Evolutionary conservation across 257 asterid species (phyloP).

Genomic region (Gynochthodes officinalis): DNA sequence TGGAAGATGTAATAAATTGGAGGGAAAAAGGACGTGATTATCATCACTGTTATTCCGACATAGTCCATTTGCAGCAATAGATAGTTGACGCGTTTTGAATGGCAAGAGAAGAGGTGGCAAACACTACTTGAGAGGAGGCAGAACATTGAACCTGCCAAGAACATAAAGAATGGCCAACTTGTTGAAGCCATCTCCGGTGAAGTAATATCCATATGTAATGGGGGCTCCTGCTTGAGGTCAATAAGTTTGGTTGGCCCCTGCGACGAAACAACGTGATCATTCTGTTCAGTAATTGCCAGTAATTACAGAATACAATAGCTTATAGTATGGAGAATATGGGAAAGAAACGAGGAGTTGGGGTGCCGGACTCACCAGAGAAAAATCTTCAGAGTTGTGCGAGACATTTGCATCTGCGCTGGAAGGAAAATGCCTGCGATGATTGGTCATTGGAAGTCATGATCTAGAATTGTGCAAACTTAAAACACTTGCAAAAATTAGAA

Average conservation of each 20-base stretch:
- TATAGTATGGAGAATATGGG: background rate
- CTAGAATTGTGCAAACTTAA: background rate
- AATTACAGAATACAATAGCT: background rate
- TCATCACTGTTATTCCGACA: constrained; percentile 87
- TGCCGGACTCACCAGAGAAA: constrained; percentile 46
- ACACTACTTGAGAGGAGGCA: constrained; percentile 85
- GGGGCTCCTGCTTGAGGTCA: constrained; percentile 52
- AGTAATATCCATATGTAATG: constrained; percentile 26
- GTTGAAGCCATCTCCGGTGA: constrained; percentile 33
- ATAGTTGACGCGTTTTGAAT: constrained; percentile 52
- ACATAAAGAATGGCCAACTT: constrained; percentile 86
- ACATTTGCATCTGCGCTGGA: constrained; percentile 50
- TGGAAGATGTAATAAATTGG: constrained; percentile 92
- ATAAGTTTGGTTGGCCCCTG: constrained; percentile 55
- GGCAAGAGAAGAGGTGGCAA: constrained; percentile 93
- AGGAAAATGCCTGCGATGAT: constrained; percentile 57
- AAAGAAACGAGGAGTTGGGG: background rate
- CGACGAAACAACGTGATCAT: background rate
- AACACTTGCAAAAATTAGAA: no score
- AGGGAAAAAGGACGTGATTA: constrained; percentile 93
- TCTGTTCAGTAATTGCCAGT: no score
- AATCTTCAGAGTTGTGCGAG: constrained; percentile 50
- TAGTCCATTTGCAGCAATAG: constrained; percentile 74
- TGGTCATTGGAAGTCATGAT: background rate
- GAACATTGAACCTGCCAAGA: constrained; percentile 76